Conservation (phyloP, 176 grass and related monocot species). For the Elaeis guineensis region DNA sequence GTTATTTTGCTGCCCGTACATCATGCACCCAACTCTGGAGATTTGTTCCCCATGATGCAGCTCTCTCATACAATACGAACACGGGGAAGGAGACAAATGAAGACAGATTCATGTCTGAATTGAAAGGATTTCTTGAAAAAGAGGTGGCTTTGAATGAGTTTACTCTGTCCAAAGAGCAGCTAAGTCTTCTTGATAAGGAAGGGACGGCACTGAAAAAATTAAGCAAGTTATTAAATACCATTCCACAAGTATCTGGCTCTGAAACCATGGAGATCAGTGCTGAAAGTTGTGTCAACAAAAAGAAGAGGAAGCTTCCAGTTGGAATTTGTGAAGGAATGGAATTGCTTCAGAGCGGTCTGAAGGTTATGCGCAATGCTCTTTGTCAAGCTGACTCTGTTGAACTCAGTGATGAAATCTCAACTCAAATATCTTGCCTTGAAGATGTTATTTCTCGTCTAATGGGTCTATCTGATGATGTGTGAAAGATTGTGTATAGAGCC, state of each 20-base stretch:
- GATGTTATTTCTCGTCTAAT: slow-evolving; percentile 50
- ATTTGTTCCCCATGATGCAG: slow-evolving; percentile 64
- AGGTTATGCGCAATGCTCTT: slow-evolving; percentile 49
- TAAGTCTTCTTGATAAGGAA: slow-evolving; percentile 41
- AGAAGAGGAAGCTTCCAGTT: slow-evolving; percentile 68
- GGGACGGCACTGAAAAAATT: slow-evolving; percentile 48
- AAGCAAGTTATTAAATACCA: slow-evolving; percentile 9
- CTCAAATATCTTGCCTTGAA: slow-evolving; percentile 50
- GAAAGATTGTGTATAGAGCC: neutral
- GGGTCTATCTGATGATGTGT: slow-evolving; percentile 24
- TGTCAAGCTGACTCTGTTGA: slow-evolving; percentile 28
- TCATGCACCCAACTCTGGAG: slow-evolving; percentile 78
- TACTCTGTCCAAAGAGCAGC: slow-evolving; percentile 39
- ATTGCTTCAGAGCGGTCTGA: slow-evolving; percentile 61
- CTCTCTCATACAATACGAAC: slow-evolving; percentile 60
- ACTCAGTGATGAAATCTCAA: slow-evolving; percentile 39
- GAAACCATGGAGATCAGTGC: slow-evolving; percentile 18
- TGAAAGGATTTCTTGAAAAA: slow-evolving; percentile 77
- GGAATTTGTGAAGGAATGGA: slow-evolving; percentile 58
- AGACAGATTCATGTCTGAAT: slow-evolving; percentile 67
- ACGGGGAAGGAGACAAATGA: slow-evolving; percentile 46
- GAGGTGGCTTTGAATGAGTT: slow-evolving; percentile 33
- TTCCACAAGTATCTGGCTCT: slow-evolving; percentile 9
- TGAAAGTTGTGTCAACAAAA: slow-evolving; percentile 14
- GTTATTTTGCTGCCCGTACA: slow-evolving; percentile 73